A percentile compares a stretch with the other conserved stretches of the same genome.
Evolutionary conservation across 1,139 yeast genomes (phyloP).

Genomic region (Geotrichum phurueaensis): DNA sequence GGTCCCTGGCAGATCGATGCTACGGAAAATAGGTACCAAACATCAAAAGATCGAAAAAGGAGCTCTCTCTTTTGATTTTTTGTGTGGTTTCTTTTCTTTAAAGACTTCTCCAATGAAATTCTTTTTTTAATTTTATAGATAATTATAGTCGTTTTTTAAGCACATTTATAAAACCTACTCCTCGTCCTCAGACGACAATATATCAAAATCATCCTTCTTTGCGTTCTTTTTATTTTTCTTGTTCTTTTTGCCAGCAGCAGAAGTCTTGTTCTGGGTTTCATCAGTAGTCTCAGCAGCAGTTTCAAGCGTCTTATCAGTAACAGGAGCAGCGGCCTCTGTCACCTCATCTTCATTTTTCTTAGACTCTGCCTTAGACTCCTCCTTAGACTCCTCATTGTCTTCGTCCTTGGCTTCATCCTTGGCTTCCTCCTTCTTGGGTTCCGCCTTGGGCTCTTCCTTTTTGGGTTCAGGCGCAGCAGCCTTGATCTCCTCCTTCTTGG

Average conservation of each 20-base stretch:
- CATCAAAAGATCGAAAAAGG: no score
- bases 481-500: neutral
- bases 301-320: neutral
- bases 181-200: constrained; percentile 1
- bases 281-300: neutral
- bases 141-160: neutral
- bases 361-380: neutral
- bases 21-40: no score
- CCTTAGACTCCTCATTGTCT: constrained; percentile 3
- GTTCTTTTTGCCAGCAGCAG: neutral
- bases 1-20: no score
- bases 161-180: neutral
- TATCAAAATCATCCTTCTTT: constrained; percentile 1
- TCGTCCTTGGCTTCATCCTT: neutral
- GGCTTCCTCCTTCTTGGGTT: neutral
- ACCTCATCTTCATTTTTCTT: neutral
- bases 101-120: neutral
- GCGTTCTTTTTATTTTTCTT: neutral
- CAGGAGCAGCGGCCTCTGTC: neutral
- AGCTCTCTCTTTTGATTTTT: no score
- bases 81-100: neutral
- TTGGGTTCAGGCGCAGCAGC: neutral
- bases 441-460: neutral
- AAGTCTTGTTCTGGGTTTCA: neutral
- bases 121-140: neutral